These are phyloP conservation scores for Arthonia radiata DNA, from an alignment of 495 filamentous ascomycete genomes.

Conservation along the genomic window DNA sequence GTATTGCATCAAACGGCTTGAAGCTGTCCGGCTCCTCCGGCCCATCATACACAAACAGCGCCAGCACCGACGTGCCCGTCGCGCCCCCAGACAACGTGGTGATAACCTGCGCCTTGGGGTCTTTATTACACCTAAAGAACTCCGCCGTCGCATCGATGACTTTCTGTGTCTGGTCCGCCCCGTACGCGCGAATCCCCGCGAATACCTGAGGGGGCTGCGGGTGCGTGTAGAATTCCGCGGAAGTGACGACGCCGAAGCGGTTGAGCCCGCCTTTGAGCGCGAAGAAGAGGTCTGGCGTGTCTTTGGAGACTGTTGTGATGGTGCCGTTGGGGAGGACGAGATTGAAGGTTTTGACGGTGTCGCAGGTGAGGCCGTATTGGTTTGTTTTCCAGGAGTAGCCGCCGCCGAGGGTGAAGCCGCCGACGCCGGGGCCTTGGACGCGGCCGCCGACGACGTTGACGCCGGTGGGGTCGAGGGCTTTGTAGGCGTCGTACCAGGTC, in stretches of 20 bases:
- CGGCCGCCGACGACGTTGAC: constrained; percentile 6
- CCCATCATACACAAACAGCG: constrained; percentile 3
- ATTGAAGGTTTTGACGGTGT: constrained; percentile 6
- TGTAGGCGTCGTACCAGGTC: constrained; percentile 5
- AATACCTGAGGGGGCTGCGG: constrained; percentile 2
- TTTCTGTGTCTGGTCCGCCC: no score
- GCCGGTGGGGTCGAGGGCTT: constrained; percentile 2
- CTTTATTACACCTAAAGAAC: constrained; percentile 3
- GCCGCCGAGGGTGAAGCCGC: constrained; percentile 7
- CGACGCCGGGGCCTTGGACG: constrained; percentile 3
- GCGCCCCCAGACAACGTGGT: constrained; percentile 1
- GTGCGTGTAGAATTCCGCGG: constrained; percentile 1
- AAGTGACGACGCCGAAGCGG: constrained; percentile 2
- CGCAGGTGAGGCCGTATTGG: constrained; percentile 5
- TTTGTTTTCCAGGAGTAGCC: constrained; percentile 7
- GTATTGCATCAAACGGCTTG: no score
- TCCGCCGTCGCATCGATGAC: no score
- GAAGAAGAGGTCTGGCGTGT: constrained; percentile 3
- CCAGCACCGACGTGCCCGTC: neutral
- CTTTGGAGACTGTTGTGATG: constrained; percentile 2
- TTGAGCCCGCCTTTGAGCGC: constrained; percentile 3
- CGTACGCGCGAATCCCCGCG: constrained; percentile 3
- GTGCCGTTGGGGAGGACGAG: constrained; percentile 6
- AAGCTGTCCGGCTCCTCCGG: no score
- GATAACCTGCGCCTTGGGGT: constrained; percentile 4